Conservation (phyloP, 2,329 filamentous ascomycete species). For the Penicillium sp. region DNA sequence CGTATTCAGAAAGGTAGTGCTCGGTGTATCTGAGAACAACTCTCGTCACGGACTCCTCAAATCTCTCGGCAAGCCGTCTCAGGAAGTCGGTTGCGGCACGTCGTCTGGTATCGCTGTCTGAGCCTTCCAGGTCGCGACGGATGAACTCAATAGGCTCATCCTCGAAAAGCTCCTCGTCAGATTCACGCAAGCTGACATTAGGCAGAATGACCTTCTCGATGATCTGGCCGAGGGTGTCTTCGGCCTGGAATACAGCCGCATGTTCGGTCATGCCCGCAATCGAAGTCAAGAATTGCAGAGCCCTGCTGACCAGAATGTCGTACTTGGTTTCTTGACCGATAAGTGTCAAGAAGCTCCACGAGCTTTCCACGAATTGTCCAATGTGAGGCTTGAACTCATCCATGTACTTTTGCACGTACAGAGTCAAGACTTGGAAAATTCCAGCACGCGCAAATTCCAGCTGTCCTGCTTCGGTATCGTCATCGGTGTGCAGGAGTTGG, state of each 20-base stretch:
- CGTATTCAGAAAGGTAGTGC: slow-evolving; percentile 68
- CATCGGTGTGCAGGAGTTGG: slow-evolving; percentile 68
- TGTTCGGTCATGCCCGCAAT: slow-evolving; percentile 71
- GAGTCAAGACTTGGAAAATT: slow-evolving; percentile 80
- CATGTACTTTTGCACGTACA: slow-evolving; percentile 91
- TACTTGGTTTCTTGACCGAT: slow-evolving; percentile 84
- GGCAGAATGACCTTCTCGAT: slow-evolving; percentile 93
- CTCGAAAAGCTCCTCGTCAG: slow-evolving; percentile 90
- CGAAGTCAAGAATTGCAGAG: slow-evolving; percentile 85
- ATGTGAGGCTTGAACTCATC: slow-evolving; percentile 80
- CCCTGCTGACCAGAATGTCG: slow-evolving; percentile 87
- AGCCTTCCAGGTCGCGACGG: slow-evolving; percentile 84
- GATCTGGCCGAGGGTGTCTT: slow-evolving; percentile 70
- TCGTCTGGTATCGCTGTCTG: slow-evolving; percentile 85
- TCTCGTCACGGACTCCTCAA: slow-evolving; percentile 71
- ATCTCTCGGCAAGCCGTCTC: slow-evolving; percentile 76
- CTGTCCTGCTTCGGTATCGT: slow-evolving; percentile 78
- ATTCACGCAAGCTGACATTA: slow-evolving; percentile 82
- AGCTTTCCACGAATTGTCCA: slow-evolving; percentile 74
- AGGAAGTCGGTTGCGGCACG: slow-evolving; percentile 92
- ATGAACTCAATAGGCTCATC: slow-evolving; percentile 99
- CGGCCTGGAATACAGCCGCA: slow-evolving; percentile 74
- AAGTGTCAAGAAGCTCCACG: slow-evolving; percentile 82
- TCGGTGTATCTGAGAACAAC: slow-evolving; percentile 83
- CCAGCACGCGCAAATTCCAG: slow-evolving; percentile 83